These are phyloP conservation scores for Pyrenochaeta sp. DNA, from an alignment of 2,329 filamentous ascomycete species.

Conservation along the genomic window DNA sequence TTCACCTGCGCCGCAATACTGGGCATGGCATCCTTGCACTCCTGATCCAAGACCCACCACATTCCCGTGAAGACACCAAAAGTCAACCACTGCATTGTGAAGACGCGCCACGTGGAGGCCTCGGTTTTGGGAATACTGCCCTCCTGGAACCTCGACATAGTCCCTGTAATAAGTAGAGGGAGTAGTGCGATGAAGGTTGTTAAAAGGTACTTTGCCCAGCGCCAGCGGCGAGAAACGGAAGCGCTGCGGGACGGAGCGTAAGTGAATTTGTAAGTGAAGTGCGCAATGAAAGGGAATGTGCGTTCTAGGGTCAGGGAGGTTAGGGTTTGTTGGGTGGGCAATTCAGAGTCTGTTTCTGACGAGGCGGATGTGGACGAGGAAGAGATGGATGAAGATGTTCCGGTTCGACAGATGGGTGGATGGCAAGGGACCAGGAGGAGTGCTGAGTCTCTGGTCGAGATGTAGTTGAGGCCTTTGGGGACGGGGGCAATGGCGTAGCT, in stretches of 20 bases:
- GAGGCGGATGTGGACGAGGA: background rate
- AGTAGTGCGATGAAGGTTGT: constrained; percentile 17
- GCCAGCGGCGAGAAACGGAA: constrained; percentile 5
- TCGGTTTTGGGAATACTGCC: constrained; percentile 26
- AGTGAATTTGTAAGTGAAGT: constrained; percentile 1
- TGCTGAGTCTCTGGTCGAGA: constrained; percentile 7
- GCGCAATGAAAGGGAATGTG: background rate
- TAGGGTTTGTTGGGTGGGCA: background rate
- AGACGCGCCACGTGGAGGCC: constrained; percentile 25
- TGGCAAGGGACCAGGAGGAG: constrained; percentile 18
- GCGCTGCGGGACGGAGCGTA: background rate
- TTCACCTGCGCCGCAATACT: constrained; percentile 3
- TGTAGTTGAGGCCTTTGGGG: constrained; percentile 11
- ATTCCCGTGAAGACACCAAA: constrained; percentile 16
- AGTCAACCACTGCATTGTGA: constrained; percentile 32
- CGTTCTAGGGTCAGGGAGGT: background rate
- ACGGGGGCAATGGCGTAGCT: constrained; percentile 4
- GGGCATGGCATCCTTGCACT: constrained; percentile 18
- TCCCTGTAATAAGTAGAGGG: constrained; percentile 31
- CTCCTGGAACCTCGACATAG: constrained; percentile 28
- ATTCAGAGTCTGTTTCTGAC: too few species aligned
- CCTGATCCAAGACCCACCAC: constrained; percentile 21
- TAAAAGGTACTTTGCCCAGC: constrained; percentile 7
- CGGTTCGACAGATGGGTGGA: background rate
- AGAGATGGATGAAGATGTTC: background rate